Conservation (phyloP, 2,329 filamentous ascomycete species). For the Colletotrichum horii region DNA sequence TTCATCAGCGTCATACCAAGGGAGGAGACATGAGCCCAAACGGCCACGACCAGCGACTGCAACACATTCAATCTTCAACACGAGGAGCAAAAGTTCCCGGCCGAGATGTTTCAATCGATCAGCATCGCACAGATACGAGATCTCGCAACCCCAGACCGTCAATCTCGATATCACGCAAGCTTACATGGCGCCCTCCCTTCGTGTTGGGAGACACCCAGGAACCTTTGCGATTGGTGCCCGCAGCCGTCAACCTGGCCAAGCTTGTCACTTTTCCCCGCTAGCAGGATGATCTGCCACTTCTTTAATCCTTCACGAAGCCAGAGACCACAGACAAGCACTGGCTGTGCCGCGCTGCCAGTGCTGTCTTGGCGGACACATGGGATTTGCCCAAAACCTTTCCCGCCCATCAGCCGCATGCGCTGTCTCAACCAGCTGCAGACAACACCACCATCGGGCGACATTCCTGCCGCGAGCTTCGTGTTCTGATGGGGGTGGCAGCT, state of each 20-base stretch:
- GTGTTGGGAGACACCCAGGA: background rate
- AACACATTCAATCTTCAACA: background rate
- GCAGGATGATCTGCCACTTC: background rate
- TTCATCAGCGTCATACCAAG: background rate
- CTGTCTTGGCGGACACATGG: background rate
- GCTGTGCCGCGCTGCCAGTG: background rate
- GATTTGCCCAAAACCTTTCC: background rate
- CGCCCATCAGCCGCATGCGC: background rate
- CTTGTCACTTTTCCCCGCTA: background rate
- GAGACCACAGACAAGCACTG: background rate
- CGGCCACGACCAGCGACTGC: background rate
- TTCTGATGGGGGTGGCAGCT: background rate
- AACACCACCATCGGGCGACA: background rate
- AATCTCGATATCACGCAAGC: background rate
- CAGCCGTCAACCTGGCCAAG: background rate
- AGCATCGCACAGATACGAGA: background rate
- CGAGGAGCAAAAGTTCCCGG: background rate
- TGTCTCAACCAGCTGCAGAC: background rate
- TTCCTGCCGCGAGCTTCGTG: background rate
- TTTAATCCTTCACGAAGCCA: background rate
- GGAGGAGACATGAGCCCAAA: background rate
- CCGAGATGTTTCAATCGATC: background rate
- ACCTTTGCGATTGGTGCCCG: constrained; percentile 7
- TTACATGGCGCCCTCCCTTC: background rate
- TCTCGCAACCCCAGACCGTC: background rate